These are phyloP conservation scores for Podospora bellae-mahoneyi DNA, from an alignment of 495 filamentous ascomycete genomes.

Conservation along the genomic window DNA sequence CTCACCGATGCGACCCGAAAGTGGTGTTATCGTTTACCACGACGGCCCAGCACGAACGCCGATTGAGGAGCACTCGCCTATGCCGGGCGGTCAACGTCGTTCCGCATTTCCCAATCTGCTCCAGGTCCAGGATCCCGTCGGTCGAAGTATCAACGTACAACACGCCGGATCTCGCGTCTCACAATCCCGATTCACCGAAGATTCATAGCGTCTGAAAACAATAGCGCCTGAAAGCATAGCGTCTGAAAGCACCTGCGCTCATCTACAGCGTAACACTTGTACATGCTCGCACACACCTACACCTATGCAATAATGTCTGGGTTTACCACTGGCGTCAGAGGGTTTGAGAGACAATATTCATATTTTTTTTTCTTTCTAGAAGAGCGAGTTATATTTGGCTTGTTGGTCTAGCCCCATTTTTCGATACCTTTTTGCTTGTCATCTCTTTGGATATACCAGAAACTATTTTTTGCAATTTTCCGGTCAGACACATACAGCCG, in stretches of 20 bases:
- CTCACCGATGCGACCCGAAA: slow-evolving; percentile 47
- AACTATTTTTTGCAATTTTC: neutral
- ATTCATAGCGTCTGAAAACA: slow-evolving; percentile 14
- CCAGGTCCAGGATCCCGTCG: slow-evolving; percentile 36
- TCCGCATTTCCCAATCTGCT: slow-evolving; percentile 31
- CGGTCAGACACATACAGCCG: neutral
- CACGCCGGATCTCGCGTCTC: slow-evolving; percentile 46
- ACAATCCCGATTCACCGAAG: slow-evolving; percentile 51
- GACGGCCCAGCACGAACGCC: slow-evolving; percentile 45
- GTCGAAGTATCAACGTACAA: slow-evolving; percentile 41
- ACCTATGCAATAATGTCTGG: slow-evolving; percentile 9
- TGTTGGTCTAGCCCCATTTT: neutral
- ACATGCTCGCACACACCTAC: neutral
- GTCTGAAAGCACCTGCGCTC: neutral
- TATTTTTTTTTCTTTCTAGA: neutral
- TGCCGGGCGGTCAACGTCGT: slow-evolving; percentile 27
- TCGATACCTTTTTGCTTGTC: neutral
- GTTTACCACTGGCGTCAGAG: slow-evolving; percentile 9
- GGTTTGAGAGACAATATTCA: neutral
- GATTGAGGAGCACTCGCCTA: slow-evolving; percentile 41
- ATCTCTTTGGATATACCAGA: neutral
- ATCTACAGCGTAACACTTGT: too few relatives aligned
- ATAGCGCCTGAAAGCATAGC: neutral
- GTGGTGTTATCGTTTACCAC: slow-evolving; percentile 43
- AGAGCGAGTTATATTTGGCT: neutral